These are phyloP conservation scores for Avicennia marina DNA, from an alignment of 257 asterid species.

Conservation along the genomic window DNA sequence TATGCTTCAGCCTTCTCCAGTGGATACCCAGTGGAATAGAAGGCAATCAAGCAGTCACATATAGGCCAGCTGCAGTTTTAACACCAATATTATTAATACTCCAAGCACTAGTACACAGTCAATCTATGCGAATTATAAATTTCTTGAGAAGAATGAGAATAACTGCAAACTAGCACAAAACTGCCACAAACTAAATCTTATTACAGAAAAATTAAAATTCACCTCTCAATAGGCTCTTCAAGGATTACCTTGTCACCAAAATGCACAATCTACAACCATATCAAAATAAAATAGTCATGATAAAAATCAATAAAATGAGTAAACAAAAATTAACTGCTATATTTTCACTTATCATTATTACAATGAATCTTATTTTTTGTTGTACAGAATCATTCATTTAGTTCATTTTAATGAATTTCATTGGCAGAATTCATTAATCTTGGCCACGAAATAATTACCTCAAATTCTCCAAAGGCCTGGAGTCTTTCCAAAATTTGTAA, in stretches of 20 bases:
- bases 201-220: not conserved
- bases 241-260: conserved; percentile 87
- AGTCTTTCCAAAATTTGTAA: conserved; percentile 83
- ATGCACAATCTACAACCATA: conserved; percentile 60
- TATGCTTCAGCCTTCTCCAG: conserved; percentile 86
- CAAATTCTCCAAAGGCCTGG: conserved; percentile 85
- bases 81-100: not conserved
- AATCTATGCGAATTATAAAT: not conserved
- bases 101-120: not conserved
- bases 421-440: not conserved
- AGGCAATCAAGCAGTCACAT: conserved; percentile 94
- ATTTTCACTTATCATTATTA: not conserved
- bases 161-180: not conserved
- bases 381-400: not conserved
- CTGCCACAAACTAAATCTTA: not conserved
- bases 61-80: conserved; percentile 78
- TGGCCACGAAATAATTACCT: conserved; percentile 37
- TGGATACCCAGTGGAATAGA: conserved; percentile 81
- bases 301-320: not conserved
- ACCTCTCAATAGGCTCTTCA: conserved; percentile 93
- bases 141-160: not conserved
- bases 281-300: conserved; percentile 3
- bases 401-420: not conserved
- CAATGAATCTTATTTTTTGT: not conserved
- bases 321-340: not conserved